Base-by-base conservation (phyloP, 75 land plant genomes). In the Selaginella moellendorffii region DNA sequence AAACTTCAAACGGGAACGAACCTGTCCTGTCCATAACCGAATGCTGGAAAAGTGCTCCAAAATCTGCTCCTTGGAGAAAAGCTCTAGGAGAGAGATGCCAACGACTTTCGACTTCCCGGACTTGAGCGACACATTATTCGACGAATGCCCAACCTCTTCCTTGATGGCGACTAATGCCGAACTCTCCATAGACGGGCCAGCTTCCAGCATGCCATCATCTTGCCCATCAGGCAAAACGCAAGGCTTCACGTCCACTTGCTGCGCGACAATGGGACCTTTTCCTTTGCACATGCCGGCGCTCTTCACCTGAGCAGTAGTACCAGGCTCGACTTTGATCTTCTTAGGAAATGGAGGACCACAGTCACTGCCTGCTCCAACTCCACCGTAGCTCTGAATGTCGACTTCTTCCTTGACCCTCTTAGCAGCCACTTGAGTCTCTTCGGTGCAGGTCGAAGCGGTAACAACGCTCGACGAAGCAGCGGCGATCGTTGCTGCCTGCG, bases 11-110 rank as follows among this genome's bases (percentile, higher is more conserved):
- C n/a, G n/a, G 8, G 9, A 9, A 56, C 24, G n/a, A 21, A 56
- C 59, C 59, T 56, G 59, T 56, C 59, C 59, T 8, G n/a, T 56
- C 59, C 59, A 56, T 2, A 21, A n/a, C 59, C 59, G 59, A 56
- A 56, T 5, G 24, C 59, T 56, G 59, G 23, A 8, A n/a, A 56
- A 8, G n/a, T 56, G 59, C 59, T 21, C 24, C 59, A 8, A 8
- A 56, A 56, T 56, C n/a, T 56, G 59, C 25, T 56, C 59, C 19
- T 2, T 56, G 9, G 59, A 8, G 59, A 56, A 56, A 56, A 56
- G 59, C 21, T 56, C 59, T 21, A 56, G 8, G 23, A 56, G 24
- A 9, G 59, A 56, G n/a, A 24, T 56, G 9, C 59, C 59, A 56
- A 56, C 21, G n/a, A 56, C 24, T 19, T 36, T 36, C 14, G 46